Conservation (phyloP, 345 rosid genomes). For the Arabis hirsuta region DNA sequence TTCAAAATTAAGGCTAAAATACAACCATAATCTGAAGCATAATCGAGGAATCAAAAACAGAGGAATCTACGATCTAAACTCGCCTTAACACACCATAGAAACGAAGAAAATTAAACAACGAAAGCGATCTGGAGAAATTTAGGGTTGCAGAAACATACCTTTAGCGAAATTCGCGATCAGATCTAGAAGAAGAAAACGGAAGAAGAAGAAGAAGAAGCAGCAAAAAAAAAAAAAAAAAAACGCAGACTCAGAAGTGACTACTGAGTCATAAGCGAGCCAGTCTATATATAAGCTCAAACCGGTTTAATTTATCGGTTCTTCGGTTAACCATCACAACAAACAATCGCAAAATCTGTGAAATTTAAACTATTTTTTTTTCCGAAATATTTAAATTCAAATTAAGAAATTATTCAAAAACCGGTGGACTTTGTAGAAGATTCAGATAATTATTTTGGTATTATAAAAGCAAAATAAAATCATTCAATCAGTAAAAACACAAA, state of each 20-base stretch:
- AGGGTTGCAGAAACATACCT: slow-evolving; percentile 29
- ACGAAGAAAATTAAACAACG: background rate
- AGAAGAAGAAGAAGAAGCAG: slow-evolving; percentile 24
- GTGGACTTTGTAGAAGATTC: background rate
- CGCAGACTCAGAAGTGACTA: slow-evolving; percentile 32
- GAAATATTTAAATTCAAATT: background rate
- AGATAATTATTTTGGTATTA: background rate
- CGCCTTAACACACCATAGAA: background rate
- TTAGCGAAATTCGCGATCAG: slow-evolving; percentile 29
- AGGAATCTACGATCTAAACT: slow-evolving; percentile 17
- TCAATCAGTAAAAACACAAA: background rate
- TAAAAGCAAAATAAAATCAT: background rate
- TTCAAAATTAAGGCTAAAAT: background rate
- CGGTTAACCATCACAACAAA: background rate
- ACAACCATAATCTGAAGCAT: background rate
- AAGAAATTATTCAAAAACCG: background rate
- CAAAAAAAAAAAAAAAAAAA: no score
- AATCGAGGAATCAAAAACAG: slow-evolving; percentile 16
- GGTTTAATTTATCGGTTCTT: slow-evolving; percentile 31
- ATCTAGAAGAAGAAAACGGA: slow-evolving; percentile 35
- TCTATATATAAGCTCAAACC: slow-evolving; percentile 26
- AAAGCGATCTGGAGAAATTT: slow-evolving; percentile 16
- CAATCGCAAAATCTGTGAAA: background rate
- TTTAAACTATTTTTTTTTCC: background rate
- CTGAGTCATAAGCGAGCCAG: slow-evolving; percentile 30